Evolutionary conservation across 139 green algal genomes (phyloP).

Genomic region (Haematococcus sp.): DNA sequence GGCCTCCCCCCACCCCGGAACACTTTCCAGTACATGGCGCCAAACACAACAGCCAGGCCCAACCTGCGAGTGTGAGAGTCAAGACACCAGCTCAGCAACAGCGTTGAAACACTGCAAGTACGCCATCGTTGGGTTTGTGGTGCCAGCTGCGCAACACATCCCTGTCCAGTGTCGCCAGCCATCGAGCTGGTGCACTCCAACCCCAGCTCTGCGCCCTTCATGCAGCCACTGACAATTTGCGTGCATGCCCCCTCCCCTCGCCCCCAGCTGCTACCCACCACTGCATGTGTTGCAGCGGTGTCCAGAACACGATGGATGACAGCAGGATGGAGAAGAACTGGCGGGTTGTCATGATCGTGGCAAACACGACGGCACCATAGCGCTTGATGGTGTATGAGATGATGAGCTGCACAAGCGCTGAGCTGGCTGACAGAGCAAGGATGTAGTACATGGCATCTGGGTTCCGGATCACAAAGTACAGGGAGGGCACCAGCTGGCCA

Average conservation of each 20-base stretch:
- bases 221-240: no score
- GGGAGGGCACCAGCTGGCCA: slow-evolving; percentile 56
- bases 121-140: no score
- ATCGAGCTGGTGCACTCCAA: no score
- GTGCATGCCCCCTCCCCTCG: no score
- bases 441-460: slow-evolving; percentile 60
- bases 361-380: slow-evolving; percentile 91
- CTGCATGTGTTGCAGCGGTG: slow-evolving; percentile 65
- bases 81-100: no score
- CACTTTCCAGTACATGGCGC: slow-evolving; percentile 7
- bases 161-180: no score
- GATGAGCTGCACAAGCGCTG: slow-evolving; percentile 57
- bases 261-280: slow-evolving; percentile 43
- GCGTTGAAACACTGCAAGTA: no score
- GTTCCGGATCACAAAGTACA: slow-evolving; percentile 69
- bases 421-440: slow-evolving; percentile 59
- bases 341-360: slow-evolving; percentile 91
- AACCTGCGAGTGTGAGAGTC: background rate
- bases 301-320: slow-evolving; percentile 76
- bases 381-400: slow-evolving; percentile 90
- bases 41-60: slow-evolving; percentile 11
- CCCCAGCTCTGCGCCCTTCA: no score
- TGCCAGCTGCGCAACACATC: no score
- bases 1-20: background rate
- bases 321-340: slow-evolving; percentile 91